phyloP scores from a whole-genome alignment of 108 stramenopile genomes.

The Nitzschia inconspicua region DNA sequence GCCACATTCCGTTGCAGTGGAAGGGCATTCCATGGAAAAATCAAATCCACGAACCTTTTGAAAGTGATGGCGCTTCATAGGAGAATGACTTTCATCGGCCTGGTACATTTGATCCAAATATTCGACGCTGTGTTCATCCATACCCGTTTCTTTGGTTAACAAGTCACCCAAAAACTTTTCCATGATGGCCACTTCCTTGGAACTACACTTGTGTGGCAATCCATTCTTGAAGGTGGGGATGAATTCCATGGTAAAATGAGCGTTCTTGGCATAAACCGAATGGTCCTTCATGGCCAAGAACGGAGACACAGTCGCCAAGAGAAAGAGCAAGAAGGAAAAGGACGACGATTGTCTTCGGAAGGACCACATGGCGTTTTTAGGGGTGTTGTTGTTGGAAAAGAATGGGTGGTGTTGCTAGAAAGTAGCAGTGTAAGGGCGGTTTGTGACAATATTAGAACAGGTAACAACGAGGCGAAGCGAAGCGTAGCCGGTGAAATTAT shows the following conservation, averaged over 20 bases:
- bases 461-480: too few species aligned
- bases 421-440: too few species aligned
- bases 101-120: conserved; percentile 10
- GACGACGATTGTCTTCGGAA: too few species aligned
- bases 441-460: too few species aligned
- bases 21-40: conserved; percentile 7
- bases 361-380: too few species aligned
- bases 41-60: conserved; percentile 10
- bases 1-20: background rate
- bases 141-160: conserved; percentile 1
- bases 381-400: too few species aligned
- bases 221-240: conserved; percentile 14
- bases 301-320: too few species aligned
- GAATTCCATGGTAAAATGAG: conserved; percentile 16
- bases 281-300: too few species aligned
- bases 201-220: background rate
- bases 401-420: too few species aligned
- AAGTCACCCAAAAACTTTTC: conserved; percentile 1
- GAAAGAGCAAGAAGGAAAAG: too few species aligned
- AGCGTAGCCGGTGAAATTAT: too few species aligned
- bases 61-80: conserved; percentile 3
- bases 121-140: conserved; percentile 10
- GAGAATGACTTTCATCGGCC: background rate
- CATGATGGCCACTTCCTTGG: background rate
- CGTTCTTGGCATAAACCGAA: conserved; percentile 7